Evolutionary conservation across 257 asterid species (phyloP).

Genomic region (Nicotiana tomentosiformis): DNA sequence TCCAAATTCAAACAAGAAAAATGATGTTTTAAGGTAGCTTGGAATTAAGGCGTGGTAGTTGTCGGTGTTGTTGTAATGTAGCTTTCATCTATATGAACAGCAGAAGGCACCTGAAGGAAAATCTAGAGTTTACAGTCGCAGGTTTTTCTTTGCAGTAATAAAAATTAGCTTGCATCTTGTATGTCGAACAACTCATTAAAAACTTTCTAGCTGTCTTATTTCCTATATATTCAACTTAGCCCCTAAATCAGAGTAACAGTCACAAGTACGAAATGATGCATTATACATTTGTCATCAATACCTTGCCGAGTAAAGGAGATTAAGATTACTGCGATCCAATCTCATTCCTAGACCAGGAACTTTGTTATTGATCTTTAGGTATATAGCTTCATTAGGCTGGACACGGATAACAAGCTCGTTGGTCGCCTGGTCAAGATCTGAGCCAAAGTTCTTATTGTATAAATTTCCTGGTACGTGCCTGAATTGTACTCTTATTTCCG

Average conservation of each 20-base stretch:
- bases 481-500: conserved; percentile 94
- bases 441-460: conserved; percentile 62
- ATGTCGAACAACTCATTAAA: background rate
- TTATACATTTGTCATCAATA: conserved; percentile 14
- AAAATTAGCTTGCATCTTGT: conserved; percentile 5
- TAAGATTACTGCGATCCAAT: conserved; percentile 82
- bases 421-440: conserved; percentile 79
- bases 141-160: background rate
- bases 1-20: background rate
- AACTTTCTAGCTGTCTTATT: background rate
- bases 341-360: conserved; percentile 96
- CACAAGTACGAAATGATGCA: background rate
- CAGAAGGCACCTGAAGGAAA: background rate
- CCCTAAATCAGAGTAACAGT: background rate
- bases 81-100: background rate
- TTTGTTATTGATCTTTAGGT: conserved; percentile 85
- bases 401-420: conserved; percentile 98
- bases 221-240: background rate
- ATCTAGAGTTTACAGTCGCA: background rate
- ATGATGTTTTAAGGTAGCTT: background rate
- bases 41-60: background rate
- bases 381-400: conserved; percentile 92
- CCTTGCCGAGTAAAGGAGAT: conserved; percentile 92
- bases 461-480: conserved; percentile 92
- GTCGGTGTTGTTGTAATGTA: background rate